Base-by-base conservation (phyloP, 2,329 filamentous ascomycete species). In the Aspergillus novofumigatus region DNA sequence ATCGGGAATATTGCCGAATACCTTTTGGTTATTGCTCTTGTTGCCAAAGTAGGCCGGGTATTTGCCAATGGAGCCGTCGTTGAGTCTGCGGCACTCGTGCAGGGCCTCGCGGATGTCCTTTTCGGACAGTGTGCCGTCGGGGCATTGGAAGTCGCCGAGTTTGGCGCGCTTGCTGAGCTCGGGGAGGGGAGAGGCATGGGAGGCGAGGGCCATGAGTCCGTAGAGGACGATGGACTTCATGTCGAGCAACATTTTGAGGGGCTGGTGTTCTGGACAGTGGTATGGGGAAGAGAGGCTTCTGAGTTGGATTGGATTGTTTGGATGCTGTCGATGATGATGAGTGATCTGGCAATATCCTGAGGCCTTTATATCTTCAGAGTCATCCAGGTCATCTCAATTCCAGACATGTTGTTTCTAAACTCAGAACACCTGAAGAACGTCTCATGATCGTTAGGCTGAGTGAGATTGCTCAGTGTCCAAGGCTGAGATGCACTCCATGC, bases 81-180 rank as follows among this genome's bases (percentile, higher is more conserved):
- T 3, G 23, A 35, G 32, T 38, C 25, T 48, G 21, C 50, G 53
- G 49, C 57, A 59, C 49, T 59, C 11, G 28, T 59, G 54, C n/a
- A 45, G 28, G 23, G 57, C 57, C 20, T 47, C 53, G 21, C 57
- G 54, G 49, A 59, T 50, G 23, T 59, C 57, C 47, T 45, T 5
- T 45, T 59, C 57, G 29, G 49, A 52, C 28, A 59, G 45, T 25
- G 35, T 59, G 25, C 54, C 57, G 23, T 59, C 57, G 23, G 57
- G 57, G 26, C 57, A 59, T 20, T 56, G 20, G 57, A 56, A 59
- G 32, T 59, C 57, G 51, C 44, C 35, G 44, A 56, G 54, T 51
- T 59, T 59, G 49, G 57, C 57, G 6, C 57, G 57, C 47, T 59
- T 59, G 50, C 54, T 59, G 44, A 59, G 38, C 45, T 53, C 45